These are phyloP conservation scores for Dittrichia graveolens DNA, from an alignment of 129 eudicot species.

Conservation along the genomic window DNA sequence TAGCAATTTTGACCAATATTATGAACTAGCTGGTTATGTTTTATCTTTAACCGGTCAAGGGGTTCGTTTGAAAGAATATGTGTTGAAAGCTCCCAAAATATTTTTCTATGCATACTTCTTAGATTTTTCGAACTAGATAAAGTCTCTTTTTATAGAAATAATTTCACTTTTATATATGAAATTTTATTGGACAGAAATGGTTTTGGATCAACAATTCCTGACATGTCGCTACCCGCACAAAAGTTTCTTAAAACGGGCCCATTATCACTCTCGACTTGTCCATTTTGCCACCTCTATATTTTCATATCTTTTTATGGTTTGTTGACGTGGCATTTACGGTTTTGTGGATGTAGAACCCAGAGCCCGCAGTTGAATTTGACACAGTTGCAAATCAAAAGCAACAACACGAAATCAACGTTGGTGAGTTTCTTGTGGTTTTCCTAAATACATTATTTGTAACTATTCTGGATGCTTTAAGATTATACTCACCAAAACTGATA, in stretches of 20 bases:
- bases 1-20: neutral
- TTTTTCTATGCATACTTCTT: too few relatives aligned
- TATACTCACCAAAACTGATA: conserved; percentile 7
- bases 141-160: neutral
- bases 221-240: neutral
- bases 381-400: conserved; percentile 40
- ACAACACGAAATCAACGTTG: conserved; percentile 40
- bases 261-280: too few relatives aligned
- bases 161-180: neutral
- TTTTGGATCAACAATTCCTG: neutral
- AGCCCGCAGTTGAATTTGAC: conserved; percentile 39
- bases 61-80: neutral
- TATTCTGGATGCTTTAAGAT: neutral
- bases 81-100: neutral
- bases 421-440: conserved; percentile 29
- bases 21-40: neutral
- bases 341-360: conserved; percentile 31
- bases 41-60: neutral
- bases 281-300: neutral
- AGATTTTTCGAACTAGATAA: too few relatives aligned
- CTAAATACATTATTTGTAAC: neutral
- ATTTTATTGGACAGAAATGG: neutral
- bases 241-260: too few relatives aligned
- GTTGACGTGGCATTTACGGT: neutral
- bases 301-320: neutral